phyloP scores from a whole-genome alignment of 495 filamentous ascomycete species.

The Gamarada debralockiae region DNA sequence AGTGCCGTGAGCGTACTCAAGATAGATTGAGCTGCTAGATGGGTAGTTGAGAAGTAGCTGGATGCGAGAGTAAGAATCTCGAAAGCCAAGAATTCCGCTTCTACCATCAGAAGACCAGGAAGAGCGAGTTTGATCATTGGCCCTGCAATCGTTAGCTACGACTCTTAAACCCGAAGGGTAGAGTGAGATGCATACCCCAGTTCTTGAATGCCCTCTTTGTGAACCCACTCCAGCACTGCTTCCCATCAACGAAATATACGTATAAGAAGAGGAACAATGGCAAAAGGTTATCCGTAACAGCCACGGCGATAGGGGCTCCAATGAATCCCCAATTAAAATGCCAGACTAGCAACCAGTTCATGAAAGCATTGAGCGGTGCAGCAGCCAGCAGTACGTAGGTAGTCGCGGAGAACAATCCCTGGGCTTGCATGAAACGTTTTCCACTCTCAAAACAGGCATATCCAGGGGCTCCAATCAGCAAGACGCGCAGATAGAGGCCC shows the following conservation, averaged over 20 bases:
- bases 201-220: slow-evolving; percentile 65
- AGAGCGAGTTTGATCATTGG: slow-evolving; percentile 83
- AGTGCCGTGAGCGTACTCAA: slow-evolving; percentile 50
- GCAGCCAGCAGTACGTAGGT: slow-evolving; percentile 62
- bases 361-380: slow-evolving; percentile 60
- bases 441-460: slow-evolving; percentile 66
- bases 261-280: slow-evolving; percentile 73
- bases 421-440: slow-evolving; percentile 70
- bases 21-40: slow-evolving; percentile 61
- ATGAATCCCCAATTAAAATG: slow-evolving; percentile 71
- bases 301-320: slow-evolving; percentile 81
- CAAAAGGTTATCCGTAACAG: slow-evolving; percentile 77
- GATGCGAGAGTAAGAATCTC: slow-evolving; percentile 73
- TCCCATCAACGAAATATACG: slow-evolving; percentile 68
- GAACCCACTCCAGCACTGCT: slow-evolving; percentile 84
- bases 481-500: slow-evolving; percentile 61
- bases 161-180: not conserved
- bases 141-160: slow-evolving; percentile 13
- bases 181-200: slow-evolving; percentile 50
- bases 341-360: slow-evolving; percentile 72
- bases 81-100: slow-evolving; percentile 86
- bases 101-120: slow-evolving; percentile 86
- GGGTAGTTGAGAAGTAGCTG: slow-evolving; percentile 64
- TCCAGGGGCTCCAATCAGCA: slow-evolving; percentile 62
- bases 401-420: slow-evolving; percentile 65